phyloP scores from a whole-genome alignment of 352 stramenopile species.

The Pythium monospermum region DNA sequence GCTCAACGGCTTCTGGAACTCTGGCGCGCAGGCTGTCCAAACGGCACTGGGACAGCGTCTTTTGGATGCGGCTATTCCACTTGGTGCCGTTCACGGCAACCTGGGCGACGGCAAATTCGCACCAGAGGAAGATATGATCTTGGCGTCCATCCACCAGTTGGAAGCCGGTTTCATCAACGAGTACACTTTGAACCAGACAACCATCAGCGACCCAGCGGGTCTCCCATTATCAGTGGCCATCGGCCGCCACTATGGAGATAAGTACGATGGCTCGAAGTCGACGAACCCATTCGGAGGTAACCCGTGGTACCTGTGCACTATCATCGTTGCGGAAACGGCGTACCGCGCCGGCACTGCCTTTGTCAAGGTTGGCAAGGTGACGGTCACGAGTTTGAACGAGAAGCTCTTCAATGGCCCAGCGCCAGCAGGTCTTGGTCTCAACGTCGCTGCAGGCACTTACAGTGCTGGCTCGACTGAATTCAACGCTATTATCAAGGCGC shows the following conservation, averaged over 20 bases:
- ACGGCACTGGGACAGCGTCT: conserved; percentile 16
- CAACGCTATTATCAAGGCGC: conserved; percentile 16
- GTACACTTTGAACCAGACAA: conserved; percentile 22
- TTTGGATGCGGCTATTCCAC: conserved; percentile 18
- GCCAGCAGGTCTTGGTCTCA: conserved; percentile 18
- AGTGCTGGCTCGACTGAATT: conserved; percentile 11
- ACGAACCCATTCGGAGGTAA: conserved; percentile 22
- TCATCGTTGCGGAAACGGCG: conserved; percentile 17
- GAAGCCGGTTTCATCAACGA: conserved; percentile 22
- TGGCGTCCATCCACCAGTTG: conserved; percentile 20
- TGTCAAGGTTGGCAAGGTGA: conserved; percentile 19
- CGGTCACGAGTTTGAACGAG: conserved; percentile 20
- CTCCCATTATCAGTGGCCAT: conserved; percentile 22
- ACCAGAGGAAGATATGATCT: conserved; percentile 15
- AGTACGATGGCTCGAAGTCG: no score
- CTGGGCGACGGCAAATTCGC: conserved; percentile 19
- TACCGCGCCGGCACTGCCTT: no score
- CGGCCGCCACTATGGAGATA: conserved; percentile 24
- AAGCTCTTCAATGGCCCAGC: conserved; percentile 20
- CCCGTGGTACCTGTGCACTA: conserved; percentile 21
- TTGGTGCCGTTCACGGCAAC: conserved; percentile 20
- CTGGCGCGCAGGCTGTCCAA: conserved; percentile 16
- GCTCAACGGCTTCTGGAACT: no score
- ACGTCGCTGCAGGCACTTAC: conserved; percentile 15
- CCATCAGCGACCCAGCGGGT: conserved; percentile 1